These are phyloP conservation scores for Apiospora marii DNA, from an alignment of 2,329 filamentous ascomycete species.

Conservation along the genomic window DNA sequence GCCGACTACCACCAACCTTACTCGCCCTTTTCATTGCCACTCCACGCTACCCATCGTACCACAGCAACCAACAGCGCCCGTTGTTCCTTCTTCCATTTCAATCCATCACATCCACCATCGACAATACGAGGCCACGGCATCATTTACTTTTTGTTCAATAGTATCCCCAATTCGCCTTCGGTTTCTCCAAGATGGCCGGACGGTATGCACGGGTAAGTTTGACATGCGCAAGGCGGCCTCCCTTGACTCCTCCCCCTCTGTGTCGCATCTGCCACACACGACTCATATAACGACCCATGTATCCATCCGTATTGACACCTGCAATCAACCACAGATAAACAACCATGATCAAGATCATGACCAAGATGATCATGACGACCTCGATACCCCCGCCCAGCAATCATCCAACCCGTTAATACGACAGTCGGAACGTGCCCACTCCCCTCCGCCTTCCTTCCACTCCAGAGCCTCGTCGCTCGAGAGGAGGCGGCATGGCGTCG, in stretches of 20 bases:
- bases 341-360: constrained; percentile 67
- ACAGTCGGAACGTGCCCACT: constrained; percentile 55
- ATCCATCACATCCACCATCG: neutral
- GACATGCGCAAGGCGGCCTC: neutral
- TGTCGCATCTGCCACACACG: neutral
- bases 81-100: neutral
- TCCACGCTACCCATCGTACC: constrained; percentile 10
- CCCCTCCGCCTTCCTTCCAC: constrained; percentile 84
- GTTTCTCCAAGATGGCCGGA: constrained; percentile 55
- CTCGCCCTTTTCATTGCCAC: constrained; percentile 20
- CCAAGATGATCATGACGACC: constrained; percentile 56
- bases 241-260: constrained; percentile 13
- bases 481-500: constrained; percentile 57
- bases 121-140: neutral
- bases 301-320: constrained; percentile 31
- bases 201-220: constrained; percentile 65
- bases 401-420: constrained; percentile 26
- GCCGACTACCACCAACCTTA: neutral
- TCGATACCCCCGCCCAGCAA: constrained; percentile 25
- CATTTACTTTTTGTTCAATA: neutral
- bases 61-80: neutral
- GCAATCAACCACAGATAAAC: constrained; percentile 55
- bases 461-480: constrained; percentile 79
- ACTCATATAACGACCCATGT: neutral
- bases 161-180: constrained; percentile 2